Conservation (phyloP, 257 asterid genomes). For the Leptodermis oblonga region DNA sequence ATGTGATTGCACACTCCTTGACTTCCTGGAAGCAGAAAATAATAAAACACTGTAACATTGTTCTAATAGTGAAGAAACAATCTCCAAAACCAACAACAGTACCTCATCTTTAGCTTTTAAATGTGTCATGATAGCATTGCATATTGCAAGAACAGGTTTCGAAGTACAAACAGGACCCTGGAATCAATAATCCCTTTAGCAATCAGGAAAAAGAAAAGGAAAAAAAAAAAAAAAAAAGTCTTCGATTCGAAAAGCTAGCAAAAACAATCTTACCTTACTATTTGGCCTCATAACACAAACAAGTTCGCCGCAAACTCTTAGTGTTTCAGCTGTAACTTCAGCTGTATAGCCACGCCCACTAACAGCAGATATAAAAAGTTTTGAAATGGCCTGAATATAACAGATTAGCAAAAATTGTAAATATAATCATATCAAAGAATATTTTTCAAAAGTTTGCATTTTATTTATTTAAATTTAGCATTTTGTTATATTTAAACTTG, state of each 20-base stretch:
- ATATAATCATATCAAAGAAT: not conserved
- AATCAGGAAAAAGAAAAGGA: conserved; percentile 11
- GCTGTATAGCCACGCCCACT: conserved; percentile 95
- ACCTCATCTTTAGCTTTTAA: conserved; percentile 99
- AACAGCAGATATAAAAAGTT: conserved; percentile 88
- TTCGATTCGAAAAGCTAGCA: conserved; percentile 8
- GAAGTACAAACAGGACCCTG: conserved; percentile 78
- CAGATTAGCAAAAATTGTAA: conserved; percentile 7
- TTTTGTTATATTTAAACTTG: not conserved
- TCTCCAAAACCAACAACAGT: conserved; percentile 18
- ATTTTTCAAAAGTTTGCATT: not conserved
- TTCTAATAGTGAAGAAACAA: conserved; percentile 5
- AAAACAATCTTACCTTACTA: conserved; percentile 48
- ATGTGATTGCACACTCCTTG: conserved; percentile 97
- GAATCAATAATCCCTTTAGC: conserved; percentile 18
- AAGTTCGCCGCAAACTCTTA: conserved; percentile 96
- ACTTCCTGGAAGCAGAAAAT: conserved; percentile 67
- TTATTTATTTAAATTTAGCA: too few species aligned
- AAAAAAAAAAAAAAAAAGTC: not conserved
- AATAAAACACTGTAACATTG: conserved; percentile 19
- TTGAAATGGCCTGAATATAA: conserved; percentile 66
- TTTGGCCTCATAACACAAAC: conserved; percentile 89
- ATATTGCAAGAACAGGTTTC: conserved; percentile 83
- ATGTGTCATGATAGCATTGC: conserved; percentile 88
- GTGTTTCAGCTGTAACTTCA: conserved; percentile 98